phyloP scores from a whole-genome alignment of 2,329 filamentous ascomycete genomes.

The Fusarium algeriense region DNA sequence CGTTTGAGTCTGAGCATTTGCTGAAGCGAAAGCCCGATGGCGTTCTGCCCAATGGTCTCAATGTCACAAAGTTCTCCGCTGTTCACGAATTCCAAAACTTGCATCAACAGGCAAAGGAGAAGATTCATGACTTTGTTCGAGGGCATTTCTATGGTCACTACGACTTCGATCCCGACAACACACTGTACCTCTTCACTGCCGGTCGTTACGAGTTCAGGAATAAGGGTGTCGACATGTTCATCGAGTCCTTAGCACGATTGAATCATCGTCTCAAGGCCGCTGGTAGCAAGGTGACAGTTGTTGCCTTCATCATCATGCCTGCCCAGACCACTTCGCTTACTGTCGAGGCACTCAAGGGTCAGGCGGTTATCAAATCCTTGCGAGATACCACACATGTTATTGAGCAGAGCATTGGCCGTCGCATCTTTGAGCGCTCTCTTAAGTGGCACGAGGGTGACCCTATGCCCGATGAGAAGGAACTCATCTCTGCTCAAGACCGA shows the following conservation, averaged over 20 bases:
- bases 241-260: conserved; percentile 92
- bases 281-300: conserved; percentile 91
- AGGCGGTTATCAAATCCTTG: conserved; percentile 96
- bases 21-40: conserved; percentile 98
- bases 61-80: conserved; percentile 96
- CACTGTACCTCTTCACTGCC: conserved; percentile 96
- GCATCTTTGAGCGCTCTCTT: conserved; percentile 93
- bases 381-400: conserved; percentile 94
- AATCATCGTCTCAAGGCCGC: conserved; percentile 91
- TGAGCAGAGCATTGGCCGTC: conserved; percentile 90
- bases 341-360: conserved; percentile 94
- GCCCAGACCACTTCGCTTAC: conserved; percentile 95
- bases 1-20: conserved; percentile 97
- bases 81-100: conserved; percentile 99
- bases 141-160: conserved; percentile 99
- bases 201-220: conserved; percentile 98
- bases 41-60: conserved; percentile 94
- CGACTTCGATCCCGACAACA: conserved; percentile 96
- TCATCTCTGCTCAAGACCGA: conserved; percentile 91
- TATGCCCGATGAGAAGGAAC: conserved; percentile 95
- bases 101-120: conserved; percentile 95
- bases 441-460: conserved; percentile 96
- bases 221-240: conserved; percentile 99
- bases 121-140: conserved; percentile 97
- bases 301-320: conserved; percentile 99